Base-by-base conservation (phyloP, 2,329 filamentous ascomycete genomes). In the Plectosphaerella plurivora region DNA sequence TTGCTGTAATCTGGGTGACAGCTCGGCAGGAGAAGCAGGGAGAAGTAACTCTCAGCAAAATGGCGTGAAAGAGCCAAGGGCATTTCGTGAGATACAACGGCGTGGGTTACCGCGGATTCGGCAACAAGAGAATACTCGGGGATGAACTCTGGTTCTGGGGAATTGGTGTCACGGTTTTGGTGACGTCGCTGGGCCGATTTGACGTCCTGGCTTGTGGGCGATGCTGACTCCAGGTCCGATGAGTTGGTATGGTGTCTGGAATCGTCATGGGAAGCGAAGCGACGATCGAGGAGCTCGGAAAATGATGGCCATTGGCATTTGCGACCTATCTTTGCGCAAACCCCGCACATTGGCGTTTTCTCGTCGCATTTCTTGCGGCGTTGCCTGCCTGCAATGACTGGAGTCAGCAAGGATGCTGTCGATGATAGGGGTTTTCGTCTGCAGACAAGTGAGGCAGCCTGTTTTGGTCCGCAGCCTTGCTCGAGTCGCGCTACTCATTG, bases 1-100 rank as follows among this genome's bases (percentile, higher is more conserved):
- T 65, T 51, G 42, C 60, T 55, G 42, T 66, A 67, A 7, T 57
- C 61, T 5, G 58, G 58, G 39, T 67, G 64, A 33, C 63, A 65
- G n/a, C 59, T 58, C 0, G 64, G 65, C 2, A 66, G 51, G 0
- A 67, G 45, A 1, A 66, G 51, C 4, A 65, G 56, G 5, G 49
- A 36, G 4, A 54, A 60, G 45, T 58, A 63, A 39, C 51, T 54
- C 5, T 55, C 50, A 45, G 57, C 52, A 44, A 63, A 63, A 47
- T 63, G 60, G 6, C 54, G 53, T 4, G 55, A 53, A 18, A 63
- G 39, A 0, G 47, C 47, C 2, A 53, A 20, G 12, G 61, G 60
- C 4, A 61, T 37, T 4, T 57, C 52, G 5, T 44, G 54, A 3
- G 52, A 50, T 3, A 60, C 39, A 1, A 57, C 37, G 10, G 50